Conservation (phyloP, 2,329 filamentous ascomycete genomes). For the Pseudogymnoascus sp. region DNA sequence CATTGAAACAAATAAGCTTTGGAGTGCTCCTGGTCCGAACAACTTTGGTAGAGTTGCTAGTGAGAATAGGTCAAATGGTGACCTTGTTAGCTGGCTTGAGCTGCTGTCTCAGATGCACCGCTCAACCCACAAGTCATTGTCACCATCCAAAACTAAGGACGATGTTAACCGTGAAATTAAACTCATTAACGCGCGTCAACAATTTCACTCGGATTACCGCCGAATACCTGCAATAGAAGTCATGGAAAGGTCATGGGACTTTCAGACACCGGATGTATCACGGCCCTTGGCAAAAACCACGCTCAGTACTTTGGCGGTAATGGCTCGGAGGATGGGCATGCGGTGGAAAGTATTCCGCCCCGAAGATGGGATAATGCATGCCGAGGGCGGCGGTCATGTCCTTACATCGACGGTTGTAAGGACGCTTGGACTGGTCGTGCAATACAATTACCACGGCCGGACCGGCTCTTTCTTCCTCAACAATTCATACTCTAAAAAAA, state of each 20-base stretch:
- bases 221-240: conserved; percentile 22
- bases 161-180: not conserved
- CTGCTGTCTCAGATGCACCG: not conserved
- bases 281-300: conserved; percentile 30
- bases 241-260: conserved; percentile 31
- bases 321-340: conserved; percentile 30
- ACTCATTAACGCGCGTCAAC: not conserved
- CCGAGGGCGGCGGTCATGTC: conserved; percentile 31
- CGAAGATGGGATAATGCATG: conserved; percentile 24
- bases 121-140: not conserved
- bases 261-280: conserved; percentile 29
- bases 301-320: conserved; percentile 29
- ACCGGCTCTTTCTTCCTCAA: conserved; percentile 1
- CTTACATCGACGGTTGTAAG: conserved; percentile 27
- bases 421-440: conserved; percentile 21
- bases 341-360: conserved; percentile 24
- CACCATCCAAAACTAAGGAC: not conserved
- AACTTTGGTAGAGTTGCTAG: not conserved
- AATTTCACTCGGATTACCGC: not conserved
- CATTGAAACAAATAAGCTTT: not conserved
- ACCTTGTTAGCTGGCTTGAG: not conserved
- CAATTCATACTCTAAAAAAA: not conserved
- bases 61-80: not conserved
- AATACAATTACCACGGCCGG: conserved; percentile 18
- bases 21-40: not conserved